Base-by-base conservation (phyloP, 805 yeast genomes). In the Candida sakaeoensis region DNA sequence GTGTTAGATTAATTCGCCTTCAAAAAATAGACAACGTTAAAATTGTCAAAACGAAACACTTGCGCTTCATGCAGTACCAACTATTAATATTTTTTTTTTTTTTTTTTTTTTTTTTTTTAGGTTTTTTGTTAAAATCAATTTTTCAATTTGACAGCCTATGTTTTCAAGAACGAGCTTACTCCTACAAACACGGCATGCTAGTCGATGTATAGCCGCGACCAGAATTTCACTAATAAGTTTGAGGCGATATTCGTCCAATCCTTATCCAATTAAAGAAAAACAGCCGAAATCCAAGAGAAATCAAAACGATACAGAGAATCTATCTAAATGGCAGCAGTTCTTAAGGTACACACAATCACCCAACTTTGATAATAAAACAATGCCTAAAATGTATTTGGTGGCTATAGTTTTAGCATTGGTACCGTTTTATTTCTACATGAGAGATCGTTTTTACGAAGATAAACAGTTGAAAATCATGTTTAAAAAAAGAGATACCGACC, bases 401-500 rank as follows among this genome's bases (percentile, higher is more conserved):
- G 73, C 78, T 2, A 83, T 83, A 54, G 67, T 68, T 2, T 63
- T 74, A 8, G 74, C 82, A 52, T 56, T 79, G 21, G 65, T 74
- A 15, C 75, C 80, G 42, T 85, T 87, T 38, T 70, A 77, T 42
- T 72, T 72, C 53, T 79, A 80, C 55, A 80, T 84, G 79, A 69
- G 78, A 50, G 84, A 82, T 51, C 57, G 83, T 37, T 84, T 75
- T 56, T 61, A 68, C 33, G 80, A 80, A 58, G 91, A 85, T 45
- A 66, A 75, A 42, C 87, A 82, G 52, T 61, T 79, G 43, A 73
- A 57, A 43, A 52, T 48, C 45, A 75, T 56, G 42, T 61, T 51
- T 48, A 53, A 42, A 57, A 75, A 64, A 52, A 68, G 60, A 53
- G 49, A 17, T 41, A 50, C 15, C 52, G 68, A 60, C 31, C 72